Base-by-base conservation (phyloP, 1,284 basidiomycete species). In the Cronartium quercuum region DNA sequence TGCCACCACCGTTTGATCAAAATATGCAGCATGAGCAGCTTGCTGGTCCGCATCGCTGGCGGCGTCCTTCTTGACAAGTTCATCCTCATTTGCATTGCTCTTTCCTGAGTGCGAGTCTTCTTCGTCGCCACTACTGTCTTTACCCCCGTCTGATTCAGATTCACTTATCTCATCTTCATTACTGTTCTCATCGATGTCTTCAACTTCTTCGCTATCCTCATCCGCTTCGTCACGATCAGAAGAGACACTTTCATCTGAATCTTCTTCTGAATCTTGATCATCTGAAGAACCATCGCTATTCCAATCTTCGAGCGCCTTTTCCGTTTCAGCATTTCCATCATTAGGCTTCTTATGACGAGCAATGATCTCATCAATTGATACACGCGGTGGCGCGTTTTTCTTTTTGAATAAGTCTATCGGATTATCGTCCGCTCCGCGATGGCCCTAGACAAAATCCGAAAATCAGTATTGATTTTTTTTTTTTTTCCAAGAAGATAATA, bases 321-420 rank as follows among this genome's bases (percentile, higher is more conserved):
- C 81, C 90, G 90, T 40, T 83, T 82, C 57, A 81, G 80, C 76
- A 79, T 77, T 77, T 75, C 74, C 78, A 42, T 74, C 64, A 24
- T 13, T 58, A 29, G 71, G 37, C 55, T 66, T 66, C 57, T 66
- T 86, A 73, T 89, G 85, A 75, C 89, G 85, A 62, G 88, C 88
- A 79, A 94, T 93, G 78, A 95, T 96, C 80, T 96, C 92, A 82
- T 96, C 91, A 10, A 97, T 89, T 60, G 90, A 92, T 64, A 96
- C 87, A 15, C 90, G 88, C 80, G 87, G 85, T 89, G 91, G 77
- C 1, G 79, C 80, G 63, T 81, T 81, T 13, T 79, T 79, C 42
- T 79, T 78, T 61, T 75, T 76, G 68, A 79, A 77, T 47, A 78
- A 70, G 64, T 79, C 78, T 2, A 77, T 77, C 34, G 77, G 77